phyloP scores from a whole-genome alignment of 2,329 filamentous ascomycete species.

The Tolypocladium capitatum region DNA sequence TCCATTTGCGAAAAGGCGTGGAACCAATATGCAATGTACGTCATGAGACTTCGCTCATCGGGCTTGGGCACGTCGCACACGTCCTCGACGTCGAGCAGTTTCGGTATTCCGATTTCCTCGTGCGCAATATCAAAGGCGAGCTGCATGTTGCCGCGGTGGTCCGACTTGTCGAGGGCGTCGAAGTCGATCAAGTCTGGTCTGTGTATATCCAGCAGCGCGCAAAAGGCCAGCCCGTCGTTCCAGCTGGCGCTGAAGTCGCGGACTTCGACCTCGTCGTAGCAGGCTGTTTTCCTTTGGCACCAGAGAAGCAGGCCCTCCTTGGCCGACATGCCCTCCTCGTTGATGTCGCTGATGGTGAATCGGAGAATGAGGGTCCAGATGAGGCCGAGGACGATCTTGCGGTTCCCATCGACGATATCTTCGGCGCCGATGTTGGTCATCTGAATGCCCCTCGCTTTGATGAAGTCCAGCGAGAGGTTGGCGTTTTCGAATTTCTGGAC shows the following conservation, averaged over 20 bases:
- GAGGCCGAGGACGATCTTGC: conserved; percentile 90
- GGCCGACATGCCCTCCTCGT: conserved; percentile 91
- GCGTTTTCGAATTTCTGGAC: conserved; percentile 98
- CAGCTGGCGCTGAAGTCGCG: conserved; percentile 90
- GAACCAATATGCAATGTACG: conserved; percentile 99
- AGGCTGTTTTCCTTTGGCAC: conserved; percentile 98
- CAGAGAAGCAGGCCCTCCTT: conserved; percentile 91
- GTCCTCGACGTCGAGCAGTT: conserved; percentile 91
- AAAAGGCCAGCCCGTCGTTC: conserved; percentile 96
- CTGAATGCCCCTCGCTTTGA: conserved; percentile 81
- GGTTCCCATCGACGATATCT: conserved; percentile 94
- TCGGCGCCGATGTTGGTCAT: conserved; percentile 98
- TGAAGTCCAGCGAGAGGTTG: conserved; percentile 87
- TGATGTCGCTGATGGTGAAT: conserved; percentile 98
- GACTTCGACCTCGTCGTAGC: conserved; percentile 94
- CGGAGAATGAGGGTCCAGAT: conserved; percentile 98
- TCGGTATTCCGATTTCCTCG: conserved; percentile 93
- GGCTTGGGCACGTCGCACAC: conserved; percentile 94
- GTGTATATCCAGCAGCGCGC: conserved; percentile 91
- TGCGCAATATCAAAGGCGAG: conserved; percentile 92
- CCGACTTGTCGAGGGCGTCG: conserved; percentile 82
- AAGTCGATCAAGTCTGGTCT: conserved; percentile 95
- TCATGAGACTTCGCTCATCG: conserved; percentile 95
- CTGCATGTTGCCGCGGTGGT: conserved; percentile 96
- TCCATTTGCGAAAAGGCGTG: conserved; percentile 99